Percentiles rank a stretch among this genome's conserved stretches.
phyloP scores from a whole-genome alignment of 768 basidiomycete species.

The Lactarius deliciosus region DNA sequence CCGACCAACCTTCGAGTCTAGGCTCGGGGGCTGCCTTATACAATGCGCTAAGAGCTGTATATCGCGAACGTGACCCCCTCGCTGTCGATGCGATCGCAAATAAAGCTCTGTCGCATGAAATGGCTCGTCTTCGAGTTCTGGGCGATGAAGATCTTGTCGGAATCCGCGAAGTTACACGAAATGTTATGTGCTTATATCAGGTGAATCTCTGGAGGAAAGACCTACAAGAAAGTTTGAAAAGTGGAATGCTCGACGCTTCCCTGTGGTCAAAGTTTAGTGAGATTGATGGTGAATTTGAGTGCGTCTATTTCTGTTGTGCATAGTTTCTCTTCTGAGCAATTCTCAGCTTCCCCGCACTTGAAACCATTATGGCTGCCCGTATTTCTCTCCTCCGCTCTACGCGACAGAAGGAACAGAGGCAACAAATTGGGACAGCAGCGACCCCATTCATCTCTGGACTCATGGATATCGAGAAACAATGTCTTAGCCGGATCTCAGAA shows the following conservation, averaged over 20 bases:
- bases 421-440: slow-evolving; percentile 69
- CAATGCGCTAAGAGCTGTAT: slow-evolving; percentile 73
- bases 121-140: slow-evolving; percentile 59
- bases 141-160: slow-evolving; percentile 80
- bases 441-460: slow-evolving; percentile 54
- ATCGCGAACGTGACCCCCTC: slow-evolving; percentile 65
- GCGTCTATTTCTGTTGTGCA: slow-evolving; percentile 33
- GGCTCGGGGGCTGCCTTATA: slow-evolving; percentile 66
- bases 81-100: slow-evolving; percentile 51
- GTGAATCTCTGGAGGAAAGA: slow-evolving; percentile 59
- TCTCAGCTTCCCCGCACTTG: slow-evolving; percentile 68
- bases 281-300: slow-evolving; percentile 66
- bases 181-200: slow-evolving; percentile 81
- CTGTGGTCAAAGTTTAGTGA: slow-evolving; percentile 47
- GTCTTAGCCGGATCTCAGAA: slow-evolving; percentile 67
- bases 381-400: slow-evolving; percentile 76
- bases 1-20: slow-evolving; percentile 50
- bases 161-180: slow-evolving; percentile 64
- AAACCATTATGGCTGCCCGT: slow-evolving; percentile 78
- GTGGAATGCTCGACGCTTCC: slow-evolving; percentile 37
- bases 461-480: slow-evolving; percentile 61
- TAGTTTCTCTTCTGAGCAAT: slow-evolving; percentile 23
- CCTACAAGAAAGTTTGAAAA: slow-evolving; percentile 38
- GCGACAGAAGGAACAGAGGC: slow-evolving; percentile 66
- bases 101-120: slow-evolving; percentile 55